Evolutionary conservation across 2,329 filamentous ascomycete species (phyloP).

Genomic region (Clarireedia paspali): DNA sequence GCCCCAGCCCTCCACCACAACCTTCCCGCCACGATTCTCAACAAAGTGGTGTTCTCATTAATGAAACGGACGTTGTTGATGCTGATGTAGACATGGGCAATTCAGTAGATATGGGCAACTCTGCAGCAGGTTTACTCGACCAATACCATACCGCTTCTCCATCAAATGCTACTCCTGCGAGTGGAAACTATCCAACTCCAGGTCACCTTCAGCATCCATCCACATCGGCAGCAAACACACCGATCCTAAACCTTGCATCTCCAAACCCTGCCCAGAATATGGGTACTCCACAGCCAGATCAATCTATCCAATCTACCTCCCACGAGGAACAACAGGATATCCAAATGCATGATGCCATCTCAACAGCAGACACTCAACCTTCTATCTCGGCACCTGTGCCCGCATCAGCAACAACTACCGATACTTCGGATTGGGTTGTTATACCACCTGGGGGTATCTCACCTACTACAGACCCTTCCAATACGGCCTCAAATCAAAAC

Average conservation of each 20-base stretch:
- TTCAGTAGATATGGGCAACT: conserved; percentile 29
- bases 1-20: conserved; percentile 34
- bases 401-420: conserved; percentile 32
- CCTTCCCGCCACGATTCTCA: conserved; percentile 49
- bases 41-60: conserved; percentile 44
- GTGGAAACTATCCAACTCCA: conserved; percentile 48
- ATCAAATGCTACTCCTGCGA: conserved; percentile 50
- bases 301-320: conserved; percentile 3
- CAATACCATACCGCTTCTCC: conserved; percentile 59
- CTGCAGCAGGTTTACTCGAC: conserved; percentile 57
- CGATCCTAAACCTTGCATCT: conserved; percentile 37
- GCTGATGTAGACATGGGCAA: neutral
- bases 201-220: conserved; percentile 51
- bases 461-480: conserved; percentile 19
- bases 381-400: conserved; percentile 8
- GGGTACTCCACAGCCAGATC: conserved; percentile 19
- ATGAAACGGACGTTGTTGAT: conserved; percentile 51
- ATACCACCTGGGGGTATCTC: conserved; percentile 55
- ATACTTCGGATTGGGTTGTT: conserved; percentile 67
- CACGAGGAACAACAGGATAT: conserved; percentile 11
- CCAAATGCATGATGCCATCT: conserved; percentile 11
- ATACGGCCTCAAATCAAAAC: neutral
- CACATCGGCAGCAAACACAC: conserved; percentile 50
- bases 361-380: conserved; percentile 4
- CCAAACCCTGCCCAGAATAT: conserved; percentile 32